Base-by-base conservation (phyloP, 352 stramenopile species). In the Phytophthora nicotianae region DNA sequence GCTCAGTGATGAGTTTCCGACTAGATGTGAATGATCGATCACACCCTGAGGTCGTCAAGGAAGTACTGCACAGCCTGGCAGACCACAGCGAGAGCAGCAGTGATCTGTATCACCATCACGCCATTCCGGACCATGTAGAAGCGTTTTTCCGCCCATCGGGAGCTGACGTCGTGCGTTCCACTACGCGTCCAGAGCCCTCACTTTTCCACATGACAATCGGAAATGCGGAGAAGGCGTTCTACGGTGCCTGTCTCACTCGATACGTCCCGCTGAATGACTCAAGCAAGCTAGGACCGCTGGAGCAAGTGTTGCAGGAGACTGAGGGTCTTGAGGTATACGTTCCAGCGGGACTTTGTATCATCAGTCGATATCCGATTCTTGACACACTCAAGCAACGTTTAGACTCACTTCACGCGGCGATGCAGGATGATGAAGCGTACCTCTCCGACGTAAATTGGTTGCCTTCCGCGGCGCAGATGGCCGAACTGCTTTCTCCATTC, bases 181-280 rank as follows among this genome's bases (percentile, higher is more conserved):
- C 80, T 46, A 76, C 75, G 2, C 70, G 75, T 11, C 86, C 86
- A 11, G 63, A 81, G 41, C 79, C 86, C 0, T 89, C 75, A 52
- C 72, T 95, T 16, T 93, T 92, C 27, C 83, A 95, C 48, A 84
- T 95, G 77, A 91, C 83, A 7, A 92, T 95, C 21, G 86, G 86
- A 23, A 92, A 86, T 33, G 58, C 85, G 3, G 86, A 95, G 35
- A 91, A 91, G 51, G 74, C 84, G 5, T 93, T 95, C 55, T 92
- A 93, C 42, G 82, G 79, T 26, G 86, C 84, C 6, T 91, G 81
- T 24, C 68, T 95, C n/a, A 93, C 84, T 26, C 74, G 84, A 48
- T 95, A 95, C 50, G 81, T 95, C 14, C 71, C 77, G 0, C 59
- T 90, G 29, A 83, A 80, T 23, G 83, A 91, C 27, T 70, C 84